Base-by-base conservation (phyloP, 2,329 filamentous ascomycete species). In the Trichoderma harzianum region DNA sequence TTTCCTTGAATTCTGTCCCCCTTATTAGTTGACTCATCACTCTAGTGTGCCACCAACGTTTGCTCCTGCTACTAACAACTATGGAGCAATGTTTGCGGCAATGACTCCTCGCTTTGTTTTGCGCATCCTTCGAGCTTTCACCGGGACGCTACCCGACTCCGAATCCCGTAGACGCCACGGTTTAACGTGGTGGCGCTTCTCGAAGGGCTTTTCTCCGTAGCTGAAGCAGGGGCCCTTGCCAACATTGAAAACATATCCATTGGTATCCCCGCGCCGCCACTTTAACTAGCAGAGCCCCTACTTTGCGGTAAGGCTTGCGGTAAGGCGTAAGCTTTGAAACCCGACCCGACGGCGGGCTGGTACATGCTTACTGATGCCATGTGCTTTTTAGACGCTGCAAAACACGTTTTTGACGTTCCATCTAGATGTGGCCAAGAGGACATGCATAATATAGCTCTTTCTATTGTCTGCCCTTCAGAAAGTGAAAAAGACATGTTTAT, bases 111-210 rank as follows among this genome's bases (percentile, higher is more conserved):
- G 30, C 21, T 61, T 26, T 18, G 30, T 36, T 61, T 60, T 18
- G 58, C 39, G 32, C 30, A 67, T 67, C 64, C 36, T 67, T 26
- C 32, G 51, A 51, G 10, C 26, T 18, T 18, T 32, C n/a, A 30
- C 34, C 66, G 66, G 66, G 66, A 16, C 55, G 6, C 66, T 62
- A 7, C 32, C 57, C 36, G 66, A 69, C 28, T 30, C 66, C 66
- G 66, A 69, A 69, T 69, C 66, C 66, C 66, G 66, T 21, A 28
- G 21, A 28, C 28, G 57, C 57, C 55, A 24, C 53, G 65, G 60
- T 60, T 28, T 8, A 32, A n/a, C 24, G 32, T 24, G 64, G 47
- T 16, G 32, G 24, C 51, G 55, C 53, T 68, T 68, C 65, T 68
- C 53, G 55, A 68, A 68, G 36, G 34, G 39, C 21, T 57, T 57